Evolutionary conservation across 495 filamentous ascomycete species (phyloP).

Genomic region (Penicillium steckii): DNA sequence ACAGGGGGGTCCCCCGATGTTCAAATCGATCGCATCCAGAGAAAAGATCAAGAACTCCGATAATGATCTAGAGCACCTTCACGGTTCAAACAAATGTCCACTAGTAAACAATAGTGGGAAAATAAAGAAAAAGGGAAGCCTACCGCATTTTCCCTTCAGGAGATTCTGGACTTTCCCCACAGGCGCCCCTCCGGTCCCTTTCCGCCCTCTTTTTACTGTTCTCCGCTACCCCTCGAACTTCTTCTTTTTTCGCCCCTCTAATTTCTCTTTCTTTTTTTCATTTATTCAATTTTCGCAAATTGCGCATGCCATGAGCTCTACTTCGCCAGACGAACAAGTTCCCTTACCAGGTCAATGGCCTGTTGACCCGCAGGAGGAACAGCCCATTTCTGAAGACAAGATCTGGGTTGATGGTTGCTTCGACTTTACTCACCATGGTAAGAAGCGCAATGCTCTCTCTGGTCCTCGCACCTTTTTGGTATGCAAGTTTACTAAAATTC

Average conservation of each 20-base stretch:
- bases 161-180: constrained; percentile 23
- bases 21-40: background rate
- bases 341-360: constrained; percentile 60
- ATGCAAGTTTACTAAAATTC: background rate
- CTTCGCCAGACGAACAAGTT: constrained; percentile 31
- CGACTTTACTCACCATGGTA: constrained; percentile 97
- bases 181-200: constrained; percentile 10
- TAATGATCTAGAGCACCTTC: no score
- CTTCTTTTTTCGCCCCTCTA: background rate
- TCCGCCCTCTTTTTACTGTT: background rate
- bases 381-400: constrained; percentile 62
- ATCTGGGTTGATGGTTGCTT: constrained; percentile 99
- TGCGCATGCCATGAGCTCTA: constrained; percentile 16
- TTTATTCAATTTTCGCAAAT: background rate
- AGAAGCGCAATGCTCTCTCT: constrained; percentile 8
- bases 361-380: constrained; percentile 62
- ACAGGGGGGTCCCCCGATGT: background rate
- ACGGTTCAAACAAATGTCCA: no score
- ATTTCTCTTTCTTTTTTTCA: constrained; percentile 5
- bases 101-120: no score
- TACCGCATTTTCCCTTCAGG: constrained; percentile 9
- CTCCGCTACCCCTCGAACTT: background rate
- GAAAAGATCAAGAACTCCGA: background rate
- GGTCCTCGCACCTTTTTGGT: background rate
- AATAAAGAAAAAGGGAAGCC: constrained; percentile 3